phyloP scores from a whole-genome alignment of 345 rosid species.

The Euphorbia peplus region DNA sequence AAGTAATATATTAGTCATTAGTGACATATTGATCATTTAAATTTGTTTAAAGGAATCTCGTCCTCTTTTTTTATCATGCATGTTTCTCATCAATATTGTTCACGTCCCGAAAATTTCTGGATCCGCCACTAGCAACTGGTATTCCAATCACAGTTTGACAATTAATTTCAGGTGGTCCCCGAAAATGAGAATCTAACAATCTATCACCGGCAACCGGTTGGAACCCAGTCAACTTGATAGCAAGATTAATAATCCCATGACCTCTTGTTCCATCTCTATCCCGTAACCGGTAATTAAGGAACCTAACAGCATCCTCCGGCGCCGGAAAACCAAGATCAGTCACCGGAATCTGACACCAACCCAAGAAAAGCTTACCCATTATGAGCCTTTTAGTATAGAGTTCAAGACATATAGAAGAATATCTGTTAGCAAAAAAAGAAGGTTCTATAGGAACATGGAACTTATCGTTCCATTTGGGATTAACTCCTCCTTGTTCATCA shows the following conservation, averaged over 20 bases:
- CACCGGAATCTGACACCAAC: constrained; percentile 51
- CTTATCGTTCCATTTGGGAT: constrained; percentile 52
- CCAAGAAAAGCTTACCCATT: constrained; percentile 32
- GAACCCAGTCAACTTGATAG: constrained; percentile 26
- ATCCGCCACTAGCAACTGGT: too few relatives aligned
- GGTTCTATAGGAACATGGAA: constrained; percentile 33
- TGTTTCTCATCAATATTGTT: too few relatives aligned
- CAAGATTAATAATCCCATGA: constrained; percentile 42
- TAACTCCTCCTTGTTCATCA: constrained; percentile 39
- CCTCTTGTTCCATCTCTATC: constrained; percentile 43
- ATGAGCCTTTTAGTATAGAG: constrained; percentile 38
- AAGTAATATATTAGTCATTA: too few relatives aligned
- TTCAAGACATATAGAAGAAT: constrained; percentile 23
- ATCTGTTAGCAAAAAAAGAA: constrained; percentile 28
- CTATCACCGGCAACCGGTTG: constrained; percentile 1
- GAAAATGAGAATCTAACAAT: neutral
- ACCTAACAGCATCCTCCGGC: constrained; percentile 23
- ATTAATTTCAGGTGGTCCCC: too few relatives aligned
- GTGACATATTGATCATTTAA: too few relatives aligned
- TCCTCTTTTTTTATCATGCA: too few relatives aligned
- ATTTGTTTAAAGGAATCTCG: too few relatives aligned
- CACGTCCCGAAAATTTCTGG: too few relatives aligned
- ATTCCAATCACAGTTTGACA: constrained; percentile 32
- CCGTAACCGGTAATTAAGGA: constrained; percentile 46
- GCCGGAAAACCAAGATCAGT: constrained; percentile 28